Base-by-base conservation (phyloP, 495 filamentous ascomycete genomes). In the Evernia prunastri region DNA sequence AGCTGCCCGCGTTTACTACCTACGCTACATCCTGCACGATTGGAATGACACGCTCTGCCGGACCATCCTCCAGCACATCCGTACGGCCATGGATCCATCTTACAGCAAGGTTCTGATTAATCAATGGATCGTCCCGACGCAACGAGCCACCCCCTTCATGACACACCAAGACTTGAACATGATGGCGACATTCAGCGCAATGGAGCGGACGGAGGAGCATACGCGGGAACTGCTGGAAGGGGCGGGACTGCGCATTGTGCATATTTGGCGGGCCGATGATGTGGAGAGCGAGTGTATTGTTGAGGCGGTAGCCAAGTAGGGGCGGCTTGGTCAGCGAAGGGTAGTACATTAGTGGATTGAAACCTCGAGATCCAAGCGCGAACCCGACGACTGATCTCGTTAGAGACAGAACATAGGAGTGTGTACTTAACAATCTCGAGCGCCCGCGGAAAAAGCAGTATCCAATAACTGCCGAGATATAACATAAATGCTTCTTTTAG, bases 11-110 rank as follows among this genome's bases (percentile, higher is more conserved):
- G 72, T 79, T 15, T 84, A 84, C 61, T 74, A 82, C 39, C 63
- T 81, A 58, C 76, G 81, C 37, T 65, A 72, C 35, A 74, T 82
- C 39, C 63, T 84, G 27, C 81, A 83, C 66, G 77, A 83, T 61
- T 73, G 74, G 67, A 69, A 74, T 8, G 79, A 82, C 35, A 70
- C 74, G 11, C 72, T 80, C n/a, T 72, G 72, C 5, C 58, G 75
- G 0, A 72, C 69, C 58, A 80, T 83, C 23, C 65, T 86, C 29
- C 67, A 70, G 37, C 74, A 79, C 39, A 66, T 83, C 29, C 70
- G 75, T 4, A 76, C 78, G 3, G 81, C 80, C 36, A 72, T 83
- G 74, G 73, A 75, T 66, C 75, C 70, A 42, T 80, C 79, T 0
- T 83, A 84, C 63, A 76, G 72, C 29, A 72, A 74, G 40, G 37